Base-by-base conservation (phyloP, 805 yeast species). In the Isabelozyma gotoi region DNA sequence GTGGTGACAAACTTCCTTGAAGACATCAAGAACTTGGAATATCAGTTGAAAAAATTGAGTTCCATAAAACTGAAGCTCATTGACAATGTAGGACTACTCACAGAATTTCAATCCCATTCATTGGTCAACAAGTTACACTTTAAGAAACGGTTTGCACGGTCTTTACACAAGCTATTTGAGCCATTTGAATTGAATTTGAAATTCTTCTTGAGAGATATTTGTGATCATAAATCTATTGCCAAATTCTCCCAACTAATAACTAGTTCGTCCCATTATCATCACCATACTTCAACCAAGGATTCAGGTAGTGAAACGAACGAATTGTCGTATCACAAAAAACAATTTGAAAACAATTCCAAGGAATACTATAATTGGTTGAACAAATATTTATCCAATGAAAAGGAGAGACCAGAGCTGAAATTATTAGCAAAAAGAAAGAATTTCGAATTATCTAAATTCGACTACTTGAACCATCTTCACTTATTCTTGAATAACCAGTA, bases 391-490 rank as follows among this genome's bases (percentile, higher is more conserved):
- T 62, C 74, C 3, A 68, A 70, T 46, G 76, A 70, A 42, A 71
- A 68, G 47, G 76, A 68, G 31, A 53, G 74, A 41, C 73, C 76
- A 0, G 72, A 66, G 39, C 65, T 65, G 65, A 67, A 67, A 46
- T 52, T 66, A 17, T 49, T 73, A 15, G 41, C 46, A 17, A 68
- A 69, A 46, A 52, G 71, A 20, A 63, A 71, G 40, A 48, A 49
- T 0, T 76, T 71, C 51, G 80, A 76, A 45, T 51, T 73, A 1
- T 61, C 68, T 10, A 71, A 77, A 44, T 66, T 73, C 41, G 78
- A 75, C 40, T 77, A 77, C 54, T 61, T 71, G 52, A 72, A 70
- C 47, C 67, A 64, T 33, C 53, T 77, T 39, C 68, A 63, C 27
- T 51, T 55, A 41, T 55, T 67, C 6, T 53, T 64, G 7, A 71